Evolutionary conservation across 2,329 filamentous ascomycete species (phyloP).

Genomic region (Microdochium bolleyi): DNA sequence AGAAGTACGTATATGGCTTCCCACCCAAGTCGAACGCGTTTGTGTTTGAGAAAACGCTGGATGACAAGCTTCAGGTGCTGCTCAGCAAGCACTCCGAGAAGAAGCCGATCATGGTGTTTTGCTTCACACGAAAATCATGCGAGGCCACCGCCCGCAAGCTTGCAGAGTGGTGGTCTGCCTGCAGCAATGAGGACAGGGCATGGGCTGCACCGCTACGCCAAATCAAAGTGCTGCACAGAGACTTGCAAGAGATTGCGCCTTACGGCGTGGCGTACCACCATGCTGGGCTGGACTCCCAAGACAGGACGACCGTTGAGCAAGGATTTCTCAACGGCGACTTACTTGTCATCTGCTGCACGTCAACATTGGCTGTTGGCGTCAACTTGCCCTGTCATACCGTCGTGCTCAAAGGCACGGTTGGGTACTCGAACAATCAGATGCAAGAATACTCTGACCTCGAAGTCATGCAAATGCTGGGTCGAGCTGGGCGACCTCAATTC

Average conservation of each 20-base stretch:
- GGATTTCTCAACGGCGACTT: constrained; percentile 65
- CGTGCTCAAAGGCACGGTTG: constrained; percentile 71
- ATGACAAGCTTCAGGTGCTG: constrained; percentile 55
- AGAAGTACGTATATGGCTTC: constrained; percentile 72
- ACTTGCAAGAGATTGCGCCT: constrained; percentile 42
- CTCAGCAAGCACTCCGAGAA: constrained; percentile 57
- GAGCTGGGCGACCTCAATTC: constrained; percentile 77
- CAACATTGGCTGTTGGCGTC: constrained; percentile 74
- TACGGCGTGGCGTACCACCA: constrained; percentile 75
- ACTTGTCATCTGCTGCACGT: constrained; percentile 78
- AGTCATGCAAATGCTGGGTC: constrained; percentile 85
- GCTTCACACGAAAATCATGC: constrained; percentile 66
- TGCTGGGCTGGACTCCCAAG: constrained; percentile 59
- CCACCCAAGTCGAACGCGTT: constrained; percentile 61
- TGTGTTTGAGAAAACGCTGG: constrained; percentile 64
- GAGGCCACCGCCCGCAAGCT: constrained; percentile 60
- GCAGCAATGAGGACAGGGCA: constrained; percentile 39
- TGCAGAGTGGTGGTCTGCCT: constrained; percentile 55
- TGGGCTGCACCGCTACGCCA: constrained; percentile 53
- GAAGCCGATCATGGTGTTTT: constrained; percentile 81
- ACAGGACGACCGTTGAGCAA: constrained; percentile 59
- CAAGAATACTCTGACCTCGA: constrained; percentile 76
- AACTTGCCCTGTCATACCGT: constrained; percentile 81
- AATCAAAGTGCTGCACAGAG: constrained; percentile 46
- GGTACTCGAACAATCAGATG: constrained; percentile 50